Evolutionary conservation across 352 stramenopile genomes (phyloP).

Genomic region (Globisporangium sylvaticum): DNA sequence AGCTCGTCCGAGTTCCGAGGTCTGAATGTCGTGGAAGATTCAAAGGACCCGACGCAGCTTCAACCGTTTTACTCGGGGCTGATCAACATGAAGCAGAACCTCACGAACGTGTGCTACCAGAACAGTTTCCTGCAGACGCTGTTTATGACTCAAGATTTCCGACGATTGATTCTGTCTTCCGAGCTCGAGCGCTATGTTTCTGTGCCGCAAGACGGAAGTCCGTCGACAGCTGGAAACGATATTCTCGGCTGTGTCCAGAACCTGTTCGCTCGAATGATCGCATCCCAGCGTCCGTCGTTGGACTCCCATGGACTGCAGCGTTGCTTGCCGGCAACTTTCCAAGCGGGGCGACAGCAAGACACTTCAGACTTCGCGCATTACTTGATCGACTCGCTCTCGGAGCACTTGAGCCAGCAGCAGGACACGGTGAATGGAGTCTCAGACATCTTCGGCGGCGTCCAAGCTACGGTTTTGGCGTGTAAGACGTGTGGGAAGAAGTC

Average conservation of each 20-base stretch:
- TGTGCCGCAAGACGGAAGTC: conserved; percentile 22
- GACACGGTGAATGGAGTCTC: conserved; percentile 54
- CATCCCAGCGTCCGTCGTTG: conserved; percentile 61
- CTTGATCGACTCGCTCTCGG: conserved; percentile 72
- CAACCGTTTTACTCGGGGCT: conserved; percentile 81
- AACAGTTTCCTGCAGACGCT: conserved; percentile 88
- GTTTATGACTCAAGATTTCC: conserved; percentile 85
- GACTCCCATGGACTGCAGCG: conserved; percentile 68
- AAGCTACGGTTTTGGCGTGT: conserved; percentile 80
- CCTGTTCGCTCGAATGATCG: conserved; percentile 68
- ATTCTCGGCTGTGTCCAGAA: conserved; percentile 65
- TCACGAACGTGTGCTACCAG: conserved; percentile 90
- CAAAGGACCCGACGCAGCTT: conserved; percentile 31
- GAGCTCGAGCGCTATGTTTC: conserved; percentile 40
- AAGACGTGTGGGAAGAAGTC: conserved; percentile 80
- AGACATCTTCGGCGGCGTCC: conserved; percentile 72
- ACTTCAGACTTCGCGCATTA: conserved; percentile 87
- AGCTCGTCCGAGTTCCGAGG: conserved; percentile 63
- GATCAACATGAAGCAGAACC: conserved; percentile 88
- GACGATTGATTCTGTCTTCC: conserved; percentile 60
- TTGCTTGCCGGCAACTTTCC: conserved; percentile 68
- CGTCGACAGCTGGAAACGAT: conserved; percentile 24
- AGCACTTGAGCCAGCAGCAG: conserved; percentile 64
- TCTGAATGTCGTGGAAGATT: conserved; percentile 32
- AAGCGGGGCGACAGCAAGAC: conserved; percentile 81